Conservation (phyloP, 2,329 filamentous ascomycete species). For the Cylindrodendrum hubeiense region DNA sequence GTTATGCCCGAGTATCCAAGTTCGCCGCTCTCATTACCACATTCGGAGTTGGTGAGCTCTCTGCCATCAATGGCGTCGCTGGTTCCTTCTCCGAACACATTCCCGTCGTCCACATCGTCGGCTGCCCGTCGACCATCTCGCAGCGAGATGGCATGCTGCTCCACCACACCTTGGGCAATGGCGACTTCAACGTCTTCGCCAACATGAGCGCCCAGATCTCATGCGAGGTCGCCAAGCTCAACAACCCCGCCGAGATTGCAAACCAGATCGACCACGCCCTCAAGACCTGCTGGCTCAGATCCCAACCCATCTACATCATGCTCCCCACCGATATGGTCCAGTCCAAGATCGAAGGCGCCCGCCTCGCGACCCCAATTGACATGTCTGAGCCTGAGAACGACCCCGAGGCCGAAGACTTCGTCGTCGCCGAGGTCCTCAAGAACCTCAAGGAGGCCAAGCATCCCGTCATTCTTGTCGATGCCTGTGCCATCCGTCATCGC, state of each 20-base stretch:
- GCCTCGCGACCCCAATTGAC: constrained; percentile 78
- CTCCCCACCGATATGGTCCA: constrained; percentile 85
- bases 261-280: constrained; percentile 83
- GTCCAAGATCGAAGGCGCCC: constrained; percentile 79
- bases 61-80: constrained; percentile 78
- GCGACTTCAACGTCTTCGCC: constrained; percentile 86
- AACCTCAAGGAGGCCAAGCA: constrained; percentile 79
- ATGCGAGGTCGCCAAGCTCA: constrained; percentile 77
- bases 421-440: constrained; percentile 83
- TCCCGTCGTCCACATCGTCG: constrained; percentile 77
- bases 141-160: constrained; percentile 63
- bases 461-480: constrained; percentile 85
- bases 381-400: constrained; percentile 75
- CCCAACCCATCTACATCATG: constrained; percentile 85
- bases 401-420: constrained; percentile 79
- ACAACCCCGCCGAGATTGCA: constrained; percentile 77
- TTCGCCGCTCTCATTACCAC: constrained; percentile 80
- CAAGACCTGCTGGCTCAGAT: constrained; percentile 78
- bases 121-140: constrained; percentile 62
- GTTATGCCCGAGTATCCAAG: constrained; percentile 80
- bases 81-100: constrained; percentile 81
- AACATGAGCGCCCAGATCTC: constrained; percentile 82
- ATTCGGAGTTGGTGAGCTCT: constrained; percentile 82
- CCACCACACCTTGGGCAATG: constrained; percentile 80
- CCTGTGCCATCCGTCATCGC: constrained; percentile 83